Evolutionary conservation across 139 green algal species (phyloP), one percentile per base, ranked within the genome.

Genomic region (Chlorella sp.): DNA sequence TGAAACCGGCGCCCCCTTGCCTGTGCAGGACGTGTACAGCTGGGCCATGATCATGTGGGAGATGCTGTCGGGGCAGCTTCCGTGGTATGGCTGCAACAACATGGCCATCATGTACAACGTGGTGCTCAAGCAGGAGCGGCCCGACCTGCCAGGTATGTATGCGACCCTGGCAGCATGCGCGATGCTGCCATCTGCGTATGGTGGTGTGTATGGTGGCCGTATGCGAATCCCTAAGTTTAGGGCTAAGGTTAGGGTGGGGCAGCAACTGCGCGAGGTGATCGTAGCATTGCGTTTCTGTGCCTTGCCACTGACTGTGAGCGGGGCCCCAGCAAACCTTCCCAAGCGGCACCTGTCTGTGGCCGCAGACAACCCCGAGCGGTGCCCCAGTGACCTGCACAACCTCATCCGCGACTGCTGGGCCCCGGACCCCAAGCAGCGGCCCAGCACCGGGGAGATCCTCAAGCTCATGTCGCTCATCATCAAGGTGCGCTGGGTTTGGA

Each of bases 1-100:
- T n/a, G n/a, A n/a, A n/a, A n/a, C n/a, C n/a, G n/a, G n/a, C n/a
- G n/a, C n/a, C n/a, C n/a, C n/a, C n/a, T n/a, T n/a, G n/a, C n/a
- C n/a, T n/a, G n/a, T n/a, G n/a, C 65, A 71, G 65, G 71, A 76
- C 30, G 71, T 76, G 35, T 76, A 76, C 60, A 59, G 29, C 49
- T 76, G 71, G 71, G 71, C 71, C 17, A 70, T 82, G 27, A 82
- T 82, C 72, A 82, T 82, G 71, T 77, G 67, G 69, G 77, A 83
- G 50, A 78, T 83, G 72, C 35, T 79, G 34, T 70, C 72, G 5
- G 63, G 71, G 32, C 76, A 83, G 67, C 71, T 76, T 50, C 77
- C 77, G 1, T 83, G 77, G 77, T 78, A 50, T 33, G 72, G 49
- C 69, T 74, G 62, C 72, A 63, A 64, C 72, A 77, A 63, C 35